Base-by-base conservation (phyloP, 495 filamentous ascomycete genomes). In the Penicillium tannophilum region DNA sequence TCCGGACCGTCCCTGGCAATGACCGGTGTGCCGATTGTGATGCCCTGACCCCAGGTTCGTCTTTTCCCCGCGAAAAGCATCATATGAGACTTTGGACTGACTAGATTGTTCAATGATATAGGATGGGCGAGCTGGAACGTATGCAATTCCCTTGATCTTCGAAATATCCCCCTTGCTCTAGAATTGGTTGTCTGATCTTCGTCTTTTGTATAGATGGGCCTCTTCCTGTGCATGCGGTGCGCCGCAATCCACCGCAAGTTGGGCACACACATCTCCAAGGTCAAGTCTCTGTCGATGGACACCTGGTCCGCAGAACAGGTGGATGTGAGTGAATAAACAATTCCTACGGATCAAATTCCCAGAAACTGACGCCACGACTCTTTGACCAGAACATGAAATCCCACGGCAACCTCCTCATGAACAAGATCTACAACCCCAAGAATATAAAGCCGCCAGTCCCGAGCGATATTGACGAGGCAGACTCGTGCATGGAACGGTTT, bases 61-160 rank as follows among this genome's bases (percentile, higher is more conserved):
- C 9, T 33, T 45, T 30, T 35, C 46, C 20, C 39, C 43, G 23
- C 50, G 9, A 41, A n/a, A 33, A 16, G 45, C 26, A 33, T 39
- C 12, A 28, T 52, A n/a, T 26, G 17, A 45, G 48, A 47, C 8
- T 17, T 53, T 55, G 36, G 52, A 30, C 49, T 23, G 26, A 52
- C 20, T 24, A 30, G 35, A 19, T 45, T 23, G 23, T 36, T 5
- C 28, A 10, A 42, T 47, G 28, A 8, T n/a, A 62, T 65, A 97
- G 93, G 86, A 81, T 98, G 95, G 95, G 92, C 94, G 74, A 97
- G 92, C 81, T 98, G 94, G 93, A 98, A 89, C 73, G 92, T 97
- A 87, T 73, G 91, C 47, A 33, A 48, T 52, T 17, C 26, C 24
- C 20, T 41, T 30, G 23, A 41, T 49, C 43, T n/a, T n/a, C 47